Percentiles rank a stretch among this genome's conserved stretches.
phyloP scores from a whole-genome alignment of 148 eudicot genomes.

The Chenopodium formosanum region DNA sequence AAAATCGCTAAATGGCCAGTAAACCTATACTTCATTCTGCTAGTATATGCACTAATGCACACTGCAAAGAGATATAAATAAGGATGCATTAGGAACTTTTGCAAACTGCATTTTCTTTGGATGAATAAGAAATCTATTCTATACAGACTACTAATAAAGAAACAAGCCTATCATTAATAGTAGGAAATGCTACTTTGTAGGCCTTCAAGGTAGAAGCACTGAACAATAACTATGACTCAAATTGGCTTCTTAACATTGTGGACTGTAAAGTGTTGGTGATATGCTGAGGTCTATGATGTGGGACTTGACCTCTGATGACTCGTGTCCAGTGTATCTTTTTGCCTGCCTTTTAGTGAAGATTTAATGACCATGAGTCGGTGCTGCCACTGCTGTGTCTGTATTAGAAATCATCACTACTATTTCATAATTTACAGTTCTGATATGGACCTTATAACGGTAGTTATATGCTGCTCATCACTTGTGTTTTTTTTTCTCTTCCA shows the following conservation, averaged over 20 bases:
- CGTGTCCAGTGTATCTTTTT: not conserved
- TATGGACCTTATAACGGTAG: not conserved
- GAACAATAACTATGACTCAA: not conserved
- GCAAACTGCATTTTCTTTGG: no score
- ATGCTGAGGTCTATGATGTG: not conserved
- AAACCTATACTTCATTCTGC: no score
- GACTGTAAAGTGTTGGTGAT: not conserved
- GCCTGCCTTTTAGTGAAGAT: not conserved
- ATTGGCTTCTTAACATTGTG: not conserved
- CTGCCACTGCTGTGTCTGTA: not conserved
- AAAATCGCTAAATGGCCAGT: not conserved
- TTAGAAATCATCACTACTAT: not conserved
- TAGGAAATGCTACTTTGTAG: not conserved
- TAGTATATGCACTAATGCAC: no score
- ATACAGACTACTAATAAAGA: not conserved
- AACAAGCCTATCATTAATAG: not conserved
- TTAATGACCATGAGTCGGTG: not conserved
- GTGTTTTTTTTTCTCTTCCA: constrained; percentile 24
- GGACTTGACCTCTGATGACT: no score
- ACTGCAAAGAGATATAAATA: no score
- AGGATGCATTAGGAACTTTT: no score
- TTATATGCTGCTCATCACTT: no score
- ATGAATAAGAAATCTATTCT: no score
- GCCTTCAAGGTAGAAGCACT: not conserved
- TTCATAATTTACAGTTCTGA: not conserved